Percentiles rank a stretch among this genome's conserved stretches.
These are phyloP conservation scores for Kockiozyma suomiensis DNA, from an alignment of 805 yeast genomes.

Conservation along the genomic window DNA sequence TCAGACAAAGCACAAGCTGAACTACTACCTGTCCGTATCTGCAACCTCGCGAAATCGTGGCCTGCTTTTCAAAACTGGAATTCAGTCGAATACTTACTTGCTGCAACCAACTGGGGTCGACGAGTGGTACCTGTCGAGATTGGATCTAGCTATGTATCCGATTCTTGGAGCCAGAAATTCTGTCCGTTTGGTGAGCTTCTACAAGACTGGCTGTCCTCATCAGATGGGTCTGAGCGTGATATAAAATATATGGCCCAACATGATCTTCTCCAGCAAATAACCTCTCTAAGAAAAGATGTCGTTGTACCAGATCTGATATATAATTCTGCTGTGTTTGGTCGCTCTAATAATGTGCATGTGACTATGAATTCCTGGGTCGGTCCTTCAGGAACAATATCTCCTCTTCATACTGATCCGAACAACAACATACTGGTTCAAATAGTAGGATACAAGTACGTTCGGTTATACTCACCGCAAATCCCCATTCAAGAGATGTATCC, in stretches of 20 bases:
- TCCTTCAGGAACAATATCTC: conserved; percentile 37
- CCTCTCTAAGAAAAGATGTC: conserved; percentile 31
- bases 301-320: conserved; percentile 31
- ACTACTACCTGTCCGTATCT: conserved; percentile 11
- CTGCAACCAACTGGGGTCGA: conserved; percentile 24
- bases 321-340: conserved; percentile 21
- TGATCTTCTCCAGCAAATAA: conserved; percentile 34
- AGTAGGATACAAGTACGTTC: conserved; percentile 38
- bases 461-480: conserved; percentile 30
- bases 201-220: conserved; percentile 14
- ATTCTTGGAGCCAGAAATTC: conserved; percentile 35
- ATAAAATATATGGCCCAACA: conserved; percentile 35
- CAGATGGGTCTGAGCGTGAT: conserved; percentile 19
- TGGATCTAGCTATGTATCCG: conserved; percentile 33
- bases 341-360: conserved; percentile 5
- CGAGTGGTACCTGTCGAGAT: conserved; percentile 39
- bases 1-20: not conserved
- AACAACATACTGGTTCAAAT: conserved; percentile 36
- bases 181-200: conserved; percentile 30
- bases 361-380: conserved; percentile 38
- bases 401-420: conserved; percentile 37
- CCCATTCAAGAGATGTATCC: conserved; percentile 30
- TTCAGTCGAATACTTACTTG: conserved; percentile 27
- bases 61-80: conserved; percentile 36
- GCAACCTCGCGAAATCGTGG: conserved; percentile 24